Evolutionary conservation across 2,329 filamentous ascomycete genomes (phyloP), one percentile per base, ranked within the genome.

Genomic region (Diaporthe aspalathi): DNA sequence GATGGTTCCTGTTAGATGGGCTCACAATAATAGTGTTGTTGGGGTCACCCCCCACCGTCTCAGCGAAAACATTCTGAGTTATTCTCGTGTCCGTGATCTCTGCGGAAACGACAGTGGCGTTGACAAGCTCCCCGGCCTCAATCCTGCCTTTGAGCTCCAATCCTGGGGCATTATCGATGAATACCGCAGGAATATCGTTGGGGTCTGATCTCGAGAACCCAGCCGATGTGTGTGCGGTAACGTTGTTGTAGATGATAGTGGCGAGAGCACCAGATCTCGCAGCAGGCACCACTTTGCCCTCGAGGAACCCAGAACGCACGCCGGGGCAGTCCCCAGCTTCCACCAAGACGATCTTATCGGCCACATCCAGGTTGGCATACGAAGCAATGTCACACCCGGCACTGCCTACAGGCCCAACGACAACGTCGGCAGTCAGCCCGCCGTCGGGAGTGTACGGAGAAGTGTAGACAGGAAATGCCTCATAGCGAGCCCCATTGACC

Each of bases 251-350:
- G 29, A 65, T 22, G 12, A 65, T 65, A 8, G 60, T 24, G n/a
- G 60, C 60, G n/a, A 65, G 45, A 5, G 60, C 60, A 27, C 60
- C 60, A 27, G 60, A 65, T 24, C 60, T 65, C n/a, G 60, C 60
- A 38, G 60, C 60, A 1, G 60, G n/a, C 4, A 65, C 60, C 20
- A 65, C 60, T 32, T 50, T 65, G 45, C 60, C 60, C 3, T 65
- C 60, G 29, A 65, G 60, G 29, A 65, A 65, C 22, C 60, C 60
- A n/a, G 29, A 27, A 5, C 60, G 45, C n/a, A 65, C 60, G n/a
- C 60, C 60, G 0, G 60, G 60, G 16, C 60, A 65, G 7, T 65
- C 60, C 2, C 60, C 60, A 65, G 60, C 45, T 14, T 65, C 60
- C 8, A 65, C 45, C 45, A 65, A n/a, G 45, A 65, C 60, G 14